These are phyloP conservation scores for Pelagophyceae sp. DNA, from an alignment of 352 stramenopile species.

Conservation along the genomic window DNA sequence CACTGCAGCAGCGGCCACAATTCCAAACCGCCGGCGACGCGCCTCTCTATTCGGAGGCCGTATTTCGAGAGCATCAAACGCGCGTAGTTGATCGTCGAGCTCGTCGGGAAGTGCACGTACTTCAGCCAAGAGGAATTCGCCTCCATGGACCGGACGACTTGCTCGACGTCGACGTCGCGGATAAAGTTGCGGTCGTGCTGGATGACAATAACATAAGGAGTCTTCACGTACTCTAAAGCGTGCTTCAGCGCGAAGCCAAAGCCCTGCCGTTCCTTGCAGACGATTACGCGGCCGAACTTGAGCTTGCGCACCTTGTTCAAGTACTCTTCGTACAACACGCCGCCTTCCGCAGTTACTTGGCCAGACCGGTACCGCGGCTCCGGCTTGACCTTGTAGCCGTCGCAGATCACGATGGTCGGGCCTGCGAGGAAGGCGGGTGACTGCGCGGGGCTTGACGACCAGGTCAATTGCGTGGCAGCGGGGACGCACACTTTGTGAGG, in stretches of 20 bases:
- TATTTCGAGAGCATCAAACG: slow-evolving; percentile 13
- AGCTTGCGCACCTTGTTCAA: slow-evolving; percentile 10
- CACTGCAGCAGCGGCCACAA: slow-evolving; percentile 25
- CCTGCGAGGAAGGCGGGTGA: too few relatives aligned
- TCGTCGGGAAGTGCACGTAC: slow-evolving; percentile 15
- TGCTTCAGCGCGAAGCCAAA: slow-evolving; percentile 29
- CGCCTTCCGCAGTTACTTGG: slow-evolving; percentile 20
- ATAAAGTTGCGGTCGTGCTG: slow-evolving; percentile 30
- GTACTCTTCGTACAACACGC: slow-evolving; percentile 23
- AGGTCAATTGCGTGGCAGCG: background rate
- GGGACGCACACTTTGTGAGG: slow-evolving; percentile 3
- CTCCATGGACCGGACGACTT: slow-evolving; percentile 3
- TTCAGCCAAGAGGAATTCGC: slow-evolving; percentile 1
- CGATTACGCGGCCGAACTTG: slow-evolving; percentile 3
- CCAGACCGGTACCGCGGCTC: slow-evolving; percentile 10
- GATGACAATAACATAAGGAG: slow-evolving; percentile 32
- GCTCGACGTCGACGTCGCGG: background rate
- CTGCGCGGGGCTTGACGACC: too few relatives aligned
- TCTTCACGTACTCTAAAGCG: slow-evolving; percentile 20
- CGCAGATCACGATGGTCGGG: background rate
- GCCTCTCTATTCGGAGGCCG: background rate
- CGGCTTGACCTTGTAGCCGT: slow-evolving; percentile 3
- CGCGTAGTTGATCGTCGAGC: background rate
- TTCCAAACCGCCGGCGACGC: background rate
- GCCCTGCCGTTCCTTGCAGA: slow-evolving; percentile 18